Evolutionary conservation across 495 filamentous ascomycete genomes (phyloP).

Genomic region (Neurospora sp.): DNA sequence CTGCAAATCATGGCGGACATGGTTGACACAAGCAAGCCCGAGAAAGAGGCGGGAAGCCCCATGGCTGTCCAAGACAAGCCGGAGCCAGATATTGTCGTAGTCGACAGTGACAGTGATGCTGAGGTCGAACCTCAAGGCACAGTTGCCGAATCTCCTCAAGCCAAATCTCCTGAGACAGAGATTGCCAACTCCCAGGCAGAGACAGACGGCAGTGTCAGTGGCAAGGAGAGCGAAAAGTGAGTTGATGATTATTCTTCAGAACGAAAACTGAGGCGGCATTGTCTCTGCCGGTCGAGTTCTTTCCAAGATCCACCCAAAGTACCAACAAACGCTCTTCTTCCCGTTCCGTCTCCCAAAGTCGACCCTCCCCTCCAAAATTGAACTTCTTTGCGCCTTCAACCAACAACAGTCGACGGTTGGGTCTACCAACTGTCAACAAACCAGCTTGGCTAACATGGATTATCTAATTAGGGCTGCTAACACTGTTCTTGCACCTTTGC

Average conservation of each 20-base stretch:
- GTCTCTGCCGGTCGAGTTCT: not conserved
- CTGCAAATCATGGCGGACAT: not conserved
- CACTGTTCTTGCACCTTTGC: not conserved
- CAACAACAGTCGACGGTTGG: not conserved
- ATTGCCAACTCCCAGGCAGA: not conserved
- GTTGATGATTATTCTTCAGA: not conserved
- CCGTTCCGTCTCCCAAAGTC: not conserved
- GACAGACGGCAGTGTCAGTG: not conserved
- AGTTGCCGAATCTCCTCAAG: not conserved
- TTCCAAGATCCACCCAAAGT: not conserved
- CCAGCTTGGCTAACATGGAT: not conserved
- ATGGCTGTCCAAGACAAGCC: not conserved
- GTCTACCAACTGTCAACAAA: not conserved
- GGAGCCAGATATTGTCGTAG: not conserved
- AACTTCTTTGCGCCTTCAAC: not conserved
- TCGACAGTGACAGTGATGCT: not conserved
- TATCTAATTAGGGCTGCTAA: not conserved
- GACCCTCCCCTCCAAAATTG: not conserved
- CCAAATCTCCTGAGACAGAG: not conserved
- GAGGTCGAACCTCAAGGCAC: not conserved
- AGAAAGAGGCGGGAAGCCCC: not conserved
- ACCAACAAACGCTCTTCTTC: not conserved
- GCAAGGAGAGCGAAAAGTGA: not conserved
- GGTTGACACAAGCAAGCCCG: not conserved
- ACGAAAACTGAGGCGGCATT: not conserved